Evolutionary conservation across 352 stramenopile genomes (phyloP).

Genomic region (Globisporangium lucens): DNA sequence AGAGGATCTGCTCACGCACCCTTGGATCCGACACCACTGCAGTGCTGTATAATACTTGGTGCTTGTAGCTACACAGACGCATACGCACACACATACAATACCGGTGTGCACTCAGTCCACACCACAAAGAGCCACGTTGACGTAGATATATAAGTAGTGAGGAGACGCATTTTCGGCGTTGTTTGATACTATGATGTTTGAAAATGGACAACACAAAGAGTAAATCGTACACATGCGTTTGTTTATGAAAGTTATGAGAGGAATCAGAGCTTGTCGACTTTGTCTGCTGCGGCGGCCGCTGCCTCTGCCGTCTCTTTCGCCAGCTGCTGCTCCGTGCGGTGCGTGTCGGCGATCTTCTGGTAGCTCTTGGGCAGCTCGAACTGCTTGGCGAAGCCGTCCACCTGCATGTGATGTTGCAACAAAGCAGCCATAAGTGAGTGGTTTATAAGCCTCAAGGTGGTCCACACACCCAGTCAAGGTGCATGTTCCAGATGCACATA

Average conservation of each 20-base stretch:
- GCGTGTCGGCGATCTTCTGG: constrained; percentile 60
- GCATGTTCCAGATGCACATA: neutral
- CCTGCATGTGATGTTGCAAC: constrained; percentile 22
- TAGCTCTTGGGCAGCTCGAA: constrained; percentile 70
- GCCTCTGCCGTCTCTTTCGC: constrained; percentile 23
- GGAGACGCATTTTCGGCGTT: neutral
- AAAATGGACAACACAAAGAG: constrained; percentile 1
- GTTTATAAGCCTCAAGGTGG: neutral
- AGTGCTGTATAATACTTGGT: constrained; percentile 9
- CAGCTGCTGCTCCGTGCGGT: constrained; percentile 34
- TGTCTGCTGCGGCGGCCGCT: constrained; percentile 18
- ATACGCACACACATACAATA: neutral
- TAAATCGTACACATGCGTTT: neutral
- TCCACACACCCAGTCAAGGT: neutral
- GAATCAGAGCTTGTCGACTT: constrained; percentile 12
- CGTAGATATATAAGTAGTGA: constrained; percentile 12
- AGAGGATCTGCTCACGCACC: constrained; percentile 91
- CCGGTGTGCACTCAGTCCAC: neutral
- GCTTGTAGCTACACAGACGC: neutral
- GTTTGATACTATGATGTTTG: constrained; percentile 4
- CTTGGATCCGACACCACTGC: constrained; percentile 91
- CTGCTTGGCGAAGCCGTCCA: constrained; percentile 66
- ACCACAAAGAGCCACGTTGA: neutral
- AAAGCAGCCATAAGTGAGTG: neutral
- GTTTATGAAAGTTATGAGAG: neutral